Evolutionary conservation across 106 monocot species (phyloP).

Genomic region (Dendrobium officinale): DNA sequence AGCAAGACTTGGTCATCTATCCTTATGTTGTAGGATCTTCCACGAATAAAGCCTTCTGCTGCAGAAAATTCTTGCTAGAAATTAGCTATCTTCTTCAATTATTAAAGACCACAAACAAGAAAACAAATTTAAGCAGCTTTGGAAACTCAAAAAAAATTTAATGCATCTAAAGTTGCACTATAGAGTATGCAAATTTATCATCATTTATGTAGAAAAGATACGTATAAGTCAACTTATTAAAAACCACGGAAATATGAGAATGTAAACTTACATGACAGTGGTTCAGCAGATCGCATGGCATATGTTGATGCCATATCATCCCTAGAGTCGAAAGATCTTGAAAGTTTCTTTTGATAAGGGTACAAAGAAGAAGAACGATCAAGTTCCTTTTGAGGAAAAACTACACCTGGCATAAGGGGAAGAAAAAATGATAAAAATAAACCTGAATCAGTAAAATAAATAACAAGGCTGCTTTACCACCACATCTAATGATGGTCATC

Average conservation of each 20-base stretch:
- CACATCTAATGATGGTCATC: background rate
- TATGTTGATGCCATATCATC: slow-evolving; percentile 36
- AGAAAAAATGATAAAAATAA: background rate
- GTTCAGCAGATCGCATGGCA: slow-evolving; percentile 37
- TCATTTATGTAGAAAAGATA: background rate
- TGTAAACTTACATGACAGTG: slow-evolving; percentile 62
- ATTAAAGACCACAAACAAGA: background rate
- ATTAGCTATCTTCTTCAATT: slow-evolving; percentile 24
- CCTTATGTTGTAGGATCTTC: slow-evolving; percentile 96
- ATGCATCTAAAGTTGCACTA: background rate
- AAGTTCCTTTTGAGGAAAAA: slow-evolving; percentile 32
- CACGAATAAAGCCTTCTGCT: slow-evolving; percentile 96
- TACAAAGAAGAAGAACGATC: slow-evolving; percentile 24
- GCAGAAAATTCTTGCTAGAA: slow-evolving; percentile 48
- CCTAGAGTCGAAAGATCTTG: slow-evolving; percentile 31
- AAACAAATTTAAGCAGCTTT: background rate
- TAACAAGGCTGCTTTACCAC: background rate
- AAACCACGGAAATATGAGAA: slow-evolving; percentile 7
- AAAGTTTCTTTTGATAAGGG: slow-evolving; percentile 25
- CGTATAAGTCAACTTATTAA: background rate
- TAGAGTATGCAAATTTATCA: background rate
- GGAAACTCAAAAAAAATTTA: background rate
- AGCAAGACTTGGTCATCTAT: slow-evolving; percentile 93
- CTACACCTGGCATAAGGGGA: slow-evolving; percentile 18
- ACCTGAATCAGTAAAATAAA: slow-evolving; percentile 1